These are phyloP conservation scores for Globisporangium echinulatum DNA, from an alignment of 352 stramenopile species.

Conservation along the genomic window DNA sequence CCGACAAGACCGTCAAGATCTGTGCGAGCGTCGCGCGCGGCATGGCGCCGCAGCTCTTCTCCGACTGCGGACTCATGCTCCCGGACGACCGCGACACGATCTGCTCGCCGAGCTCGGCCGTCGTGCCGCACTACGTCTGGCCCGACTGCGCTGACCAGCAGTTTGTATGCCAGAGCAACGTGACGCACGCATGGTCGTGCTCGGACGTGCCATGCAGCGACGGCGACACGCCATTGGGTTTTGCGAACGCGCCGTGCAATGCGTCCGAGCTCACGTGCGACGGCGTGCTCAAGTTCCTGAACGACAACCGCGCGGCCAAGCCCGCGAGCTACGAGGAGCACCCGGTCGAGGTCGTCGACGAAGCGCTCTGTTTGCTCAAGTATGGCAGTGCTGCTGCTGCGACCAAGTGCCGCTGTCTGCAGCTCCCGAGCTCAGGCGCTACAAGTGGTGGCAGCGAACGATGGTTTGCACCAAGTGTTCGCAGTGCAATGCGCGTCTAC, in stretches of 20 bases:
- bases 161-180: slow-evolving; percentile 40
- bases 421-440: slow-evolving; percentile 15
- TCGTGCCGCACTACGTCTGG: slow-evolving; percentile 53
- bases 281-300: slow-evolving; percentile 60
- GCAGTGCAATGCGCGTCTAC: too few species aligned
- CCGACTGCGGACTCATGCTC: slow-evolving; percentile 57
- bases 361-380: slow-evolving; percentile 28
- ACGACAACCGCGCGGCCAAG: slow-evolving; percentile 73
- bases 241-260: slow-evolving; percentile 60
- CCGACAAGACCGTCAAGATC: slow-evolving; percentile 54
- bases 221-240: slow-evolving; percentile 39
- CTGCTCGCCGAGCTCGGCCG: slow-evolving; percentile 55
- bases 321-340: slow-evolving; percentile 66
- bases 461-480: too few species aligned
- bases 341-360: slow-evolving; percentile 67
- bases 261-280: slow-evolving; percentile 41
- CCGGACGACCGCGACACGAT: slow-evolving; percentile 46
- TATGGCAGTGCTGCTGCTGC: slow-evolving; percentile 16
- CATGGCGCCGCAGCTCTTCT: slow-evolving; percentile 43
- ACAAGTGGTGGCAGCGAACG: background rate
- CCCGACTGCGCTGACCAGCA: slow-evolving; percentile 47
- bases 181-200: slow-evolving; percentile 47
- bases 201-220: slow-evolving; percentile 32
- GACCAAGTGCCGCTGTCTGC: slow-evolving; percentile 41
- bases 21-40: slow-evolving; percentile 41